phyloP scores from a whole-genome alignment of 768 basidiomycete species.

The Hypholoma sublateritium region DNA sequence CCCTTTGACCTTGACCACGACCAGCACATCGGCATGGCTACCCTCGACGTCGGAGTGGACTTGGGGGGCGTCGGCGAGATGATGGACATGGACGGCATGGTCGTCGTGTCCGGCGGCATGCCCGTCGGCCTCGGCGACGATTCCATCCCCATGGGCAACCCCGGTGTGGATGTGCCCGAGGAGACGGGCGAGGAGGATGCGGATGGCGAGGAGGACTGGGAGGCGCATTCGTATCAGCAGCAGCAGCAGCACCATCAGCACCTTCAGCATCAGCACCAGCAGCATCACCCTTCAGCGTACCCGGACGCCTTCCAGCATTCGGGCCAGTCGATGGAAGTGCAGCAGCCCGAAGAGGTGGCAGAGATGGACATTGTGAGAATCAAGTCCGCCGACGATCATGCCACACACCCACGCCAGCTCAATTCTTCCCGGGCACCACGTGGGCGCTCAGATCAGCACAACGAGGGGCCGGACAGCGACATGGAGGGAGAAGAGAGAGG shows the following conservation, averaged over 20 bases:
- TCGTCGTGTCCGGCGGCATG: slow-evolving; percentile 13
- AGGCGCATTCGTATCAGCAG: slow-evolving; percentile 14
- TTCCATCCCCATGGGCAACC: slow-evolving; percentile 3
- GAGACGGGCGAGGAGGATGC: slow-evolving; percentile 15
- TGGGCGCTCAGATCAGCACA: neutral
- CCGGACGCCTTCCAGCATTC: neutral
- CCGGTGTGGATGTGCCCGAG: neutral
- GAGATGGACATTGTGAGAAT: neutral
- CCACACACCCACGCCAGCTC: neutral
- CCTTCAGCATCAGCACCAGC: neutral
- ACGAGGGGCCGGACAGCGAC: neutral
- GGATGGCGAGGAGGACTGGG: slow-evolving; percentile 22
- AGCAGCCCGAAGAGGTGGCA: slow-evolving; percentile 3
- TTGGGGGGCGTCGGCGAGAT: slow-evolving; percentile 8
- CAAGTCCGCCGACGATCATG: neutral
- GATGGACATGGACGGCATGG: slow-evolving; percentile 20
- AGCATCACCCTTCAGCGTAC: neutral
- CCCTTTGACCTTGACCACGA: slow-evolving; percentile 6
- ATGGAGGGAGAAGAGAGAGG: neutral
- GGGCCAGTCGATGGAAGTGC: neutral
- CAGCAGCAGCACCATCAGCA: slow-evolving; percentile 14
- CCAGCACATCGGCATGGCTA: slow-evolving; percentile 2
- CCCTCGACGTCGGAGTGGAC: slow-evolving; percentile 15
- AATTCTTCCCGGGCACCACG: neutral
- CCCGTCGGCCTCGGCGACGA: slow-evolving; percentile 14